Percentiles rank a stretch among this genome's conserved stretches.
These are phyloP conservation scores for Neonothopanus nambi DNA, from an alignment of 1,284 basidiomycete genomes.

Conservation along the genomic window DNA sequence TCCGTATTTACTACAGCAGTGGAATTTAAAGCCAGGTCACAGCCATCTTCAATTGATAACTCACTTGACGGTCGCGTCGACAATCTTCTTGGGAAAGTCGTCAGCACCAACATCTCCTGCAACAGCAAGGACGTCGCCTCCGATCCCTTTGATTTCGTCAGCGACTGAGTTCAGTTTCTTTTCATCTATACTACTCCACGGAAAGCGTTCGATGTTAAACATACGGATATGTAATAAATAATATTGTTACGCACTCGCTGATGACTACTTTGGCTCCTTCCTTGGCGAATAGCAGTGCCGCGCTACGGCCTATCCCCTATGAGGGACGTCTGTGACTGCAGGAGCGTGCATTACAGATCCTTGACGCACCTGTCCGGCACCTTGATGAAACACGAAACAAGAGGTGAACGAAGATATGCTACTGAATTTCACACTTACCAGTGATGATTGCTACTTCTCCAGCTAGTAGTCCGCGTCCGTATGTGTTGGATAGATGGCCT, in stretches of 20 bases:
- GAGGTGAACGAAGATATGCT: not conserved
- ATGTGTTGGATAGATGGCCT: conserved; percentile 61
- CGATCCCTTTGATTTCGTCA: conserved; percentile 71
- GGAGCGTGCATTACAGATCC: not conserved
- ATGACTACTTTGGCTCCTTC: conserved; percentile 88
- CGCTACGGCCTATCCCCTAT: conserved; percentile 75
- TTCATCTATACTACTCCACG: conserved; percentile 62
- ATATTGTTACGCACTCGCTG: conserved; percentile 60
- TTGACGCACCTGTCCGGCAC: conserved; percentile 67
- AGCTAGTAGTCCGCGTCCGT: conserved; percentile 64
- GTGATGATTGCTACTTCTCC: conserved; percentile 87
- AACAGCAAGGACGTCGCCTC: conserved; percentile 74
- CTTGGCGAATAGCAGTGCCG: conserved; percentile 77
- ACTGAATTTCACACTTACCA: conserved; percentile 32
- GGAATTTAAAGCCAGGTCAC: conserved; percentile 10
- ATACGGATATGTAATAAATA: not conserved
- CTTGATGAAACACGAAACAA: conserved; percentile 38
- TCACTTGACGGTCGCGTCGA: conserved; percentile 76
- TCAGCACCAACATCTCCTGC: conserved; percentile 78
- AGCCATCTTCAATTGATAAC: conserved; percentile 26
- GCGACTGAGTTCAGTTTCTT: conserved; percentile 66
- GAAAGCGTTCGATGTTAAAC: conserved; percentile 10
- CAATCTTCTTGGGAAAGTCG: conserved; percentile 79
- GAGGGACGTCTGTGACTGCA: not conserved
- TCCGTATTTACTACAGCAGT: conserved; percentile 61